These are phyloP conservation scores for Scleroderma bovista DNA, from an alignment of 768 basidiomycete species.

Conservation along the genomic window DNA sequence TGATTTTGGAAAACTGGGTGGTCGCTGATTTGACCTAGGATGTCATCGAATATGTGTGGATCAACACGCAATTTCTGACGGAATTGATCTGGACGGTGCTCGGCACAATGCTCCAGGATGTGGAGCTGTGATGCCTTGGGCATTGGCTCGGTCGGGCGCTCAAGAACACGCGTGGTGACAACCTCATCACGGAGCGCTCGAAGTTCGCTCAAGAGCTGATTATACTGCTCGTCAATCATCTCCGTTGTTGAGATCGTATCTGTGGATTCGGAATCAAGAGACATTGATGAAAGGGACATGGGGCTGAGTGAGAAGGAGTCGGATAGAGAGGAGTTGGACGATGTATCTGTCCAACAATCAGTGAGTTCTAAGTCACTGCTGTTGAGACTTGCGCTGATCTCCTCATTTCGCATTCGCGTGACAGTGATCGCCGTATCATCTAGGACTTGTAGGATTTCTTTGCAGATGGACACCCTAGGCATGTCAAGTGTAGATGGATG, in stretches of 20 bases:
- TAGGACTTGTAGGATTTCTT: neutral
- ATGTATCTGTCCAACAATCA: neutral
- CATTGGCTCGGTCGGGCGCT: neutral
- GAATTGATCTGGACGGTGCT: no score
- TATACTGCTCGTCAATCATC: neutral
- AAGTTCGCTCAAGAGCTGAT: neutral
- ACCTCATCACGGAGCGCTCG: neutral
- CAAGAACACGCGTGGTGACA: neutral
- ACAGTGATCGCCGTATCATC: no score
- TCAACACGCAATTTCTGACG: no score
- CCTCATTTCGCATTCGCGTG: no score
- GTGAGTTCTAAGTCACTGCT: neutral
- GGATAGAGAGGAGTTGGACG: neutral
- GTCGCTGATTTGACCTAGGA: no score
- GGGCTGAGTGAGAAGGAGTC: neutral
- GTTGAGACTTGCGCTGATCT: neutral
- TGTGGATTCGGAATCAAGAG: neutral
- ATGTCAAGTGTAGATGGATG: neutral
- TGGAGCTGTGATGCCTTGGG: no score
- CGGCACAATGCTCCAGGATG: no score
- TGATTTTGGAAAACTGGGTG: no score
- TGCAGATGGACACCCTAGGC: neutral
- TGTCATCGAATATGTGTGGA: no score
- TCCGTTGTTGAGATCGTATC: neutral
- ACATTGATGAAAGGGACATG: neutral